Conservation (phyloP, 2,329 filamentous ascomycete genomes). For the Helotiales sp. region DNA sequence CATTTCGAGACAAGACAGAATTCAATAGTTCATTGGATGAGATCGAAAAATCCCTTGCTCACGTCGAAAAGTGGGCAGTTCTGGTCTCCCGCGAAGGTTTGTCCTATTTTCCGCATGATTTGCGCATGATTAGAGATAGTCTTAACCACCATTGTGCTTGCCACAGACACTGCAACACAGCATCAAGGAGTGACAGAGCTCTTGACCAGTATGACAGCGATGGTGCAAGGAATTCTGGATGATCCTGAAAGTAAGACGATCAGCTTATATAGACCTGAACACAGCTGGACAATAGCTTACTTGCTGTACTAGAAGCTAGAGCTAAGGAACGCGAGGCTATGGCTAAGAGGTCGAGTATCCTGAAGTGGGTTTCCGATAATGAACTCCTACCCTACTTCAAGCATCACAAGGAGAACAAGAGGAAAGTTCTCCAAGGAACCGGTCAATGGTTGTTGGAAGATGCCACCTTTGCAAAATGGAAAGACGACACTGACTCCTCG, state of each 20-base stretch:
- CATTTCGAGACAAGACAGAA: background rate
- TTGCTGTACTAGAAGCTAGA: background rate
- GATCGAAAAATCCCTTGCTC: background rate
- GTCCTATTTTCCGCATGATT: background rate
- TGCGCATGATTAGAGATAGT: background rate
- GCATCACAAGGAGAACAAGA: conserved; percentile 4
- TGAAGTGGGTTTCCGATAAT: conserved; percentile 10
- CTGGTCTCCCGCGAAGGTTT: background rate
- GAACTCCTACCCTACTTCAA: conserved; percentile 1
- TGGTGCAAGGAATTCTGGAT: background rate
- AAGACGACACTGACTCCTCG: conserved; percentile 32
- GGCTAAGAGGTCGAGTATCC: conserved; percentile 6
- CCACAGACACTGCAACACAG: background rate
- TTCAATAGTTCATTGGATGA: background rate
- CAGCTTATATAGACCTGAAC: background rate
- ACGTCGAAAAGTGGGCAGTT: background rate
- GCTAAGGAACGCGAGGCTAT: too few species aligned
- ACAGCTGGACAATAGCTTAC: background rate
- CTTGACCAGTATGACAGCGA: background rate
- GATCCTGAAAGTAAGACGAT: background rate
- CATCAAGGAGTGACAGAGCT: background rate
- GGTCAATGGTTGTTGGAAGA: conserved; percentile 28
- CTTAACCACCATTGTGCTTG: background rate
- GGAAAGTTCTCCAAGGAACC: conserved; percentile 20
- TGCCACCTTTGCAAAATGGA: conserved; percentile 32